phyloP scores from a whole-genome alignment of 768 basidiomycete genomes.

The Favolaschia claudopus region DNA sequence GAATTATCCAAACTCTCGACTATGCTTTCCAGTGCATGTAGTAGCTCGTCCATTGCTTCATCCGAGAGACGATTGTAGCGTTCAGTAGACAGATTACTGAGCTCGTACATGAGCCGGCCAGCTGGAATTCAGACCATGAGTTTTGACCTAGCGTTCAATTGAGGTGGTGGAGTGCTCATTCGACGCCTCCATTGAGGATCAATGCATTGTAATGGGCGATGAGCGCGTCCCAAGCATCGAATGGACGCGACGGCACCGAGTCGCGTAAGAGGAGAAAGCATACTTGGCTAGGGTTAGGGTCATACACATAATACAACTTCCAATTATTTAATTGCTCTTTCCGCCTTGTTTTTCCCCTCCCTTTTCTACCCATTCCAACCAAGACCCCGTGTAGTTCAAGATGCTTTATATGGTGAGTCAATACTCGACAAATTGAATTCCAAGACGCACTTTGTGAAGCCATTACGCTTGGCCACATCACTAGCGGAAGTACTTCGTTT shows the following conservation, averaged over 20 bases:
- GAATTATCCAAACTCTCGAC: slow-evolving; percentile 66
- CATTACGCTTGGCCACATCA: slow-evolving; percentile 82
- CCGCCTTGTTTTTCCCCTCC: slow-evolving; percentile 55
- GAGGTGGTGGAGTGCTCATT: slow-evolving; percentile 63
- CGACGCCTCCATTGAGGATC: slow-evolving; percentile 36
- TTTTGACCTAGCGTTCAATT: slow-evolving; percentile 62
- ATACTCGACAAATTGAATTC: background rate
- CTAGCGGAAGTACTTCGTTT: slow-evolving; percentile 82
- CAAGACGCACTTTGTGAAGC: slow-evolving; percentile 75
- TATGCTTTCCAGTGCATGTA: slow-evolving; percentile 77
- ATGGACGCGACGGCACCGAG: slow-evolving; percentile 19
- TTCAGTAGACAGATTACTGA: slow-evolving; percentile 64
- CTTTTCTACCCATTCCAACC: slow-evolving; percentile 83
- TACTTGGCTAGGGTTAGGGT: slow-evolving; percentile 39
- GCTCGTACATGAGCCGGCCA: background rate
- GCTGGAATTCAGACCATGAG: background rate
- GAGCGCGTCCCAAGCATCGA: slow-evolving; percentile 25
- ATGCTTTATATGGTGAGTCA: slow-evolving; percentile 45
- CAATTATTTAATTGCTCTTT: slow-evolving; percentile 28
- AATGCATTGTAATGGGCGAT: background rate
- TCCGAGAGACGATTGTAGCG: slow-evolving; percentile 80
- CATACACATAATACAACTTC: slow-evolving; percentile 18
- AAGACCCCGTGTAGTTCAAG: slow-evolving; percentile 86
- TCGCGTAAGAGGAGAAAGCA: slow-evolving; percentile 18
- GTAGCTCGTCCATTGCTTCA: slow-evolving; percentile 74